Evolutionary conservation across 2,329 filamentous ascomycete species (phyloP).

Genomic region (Ophiostoma perfectum): DNA sequence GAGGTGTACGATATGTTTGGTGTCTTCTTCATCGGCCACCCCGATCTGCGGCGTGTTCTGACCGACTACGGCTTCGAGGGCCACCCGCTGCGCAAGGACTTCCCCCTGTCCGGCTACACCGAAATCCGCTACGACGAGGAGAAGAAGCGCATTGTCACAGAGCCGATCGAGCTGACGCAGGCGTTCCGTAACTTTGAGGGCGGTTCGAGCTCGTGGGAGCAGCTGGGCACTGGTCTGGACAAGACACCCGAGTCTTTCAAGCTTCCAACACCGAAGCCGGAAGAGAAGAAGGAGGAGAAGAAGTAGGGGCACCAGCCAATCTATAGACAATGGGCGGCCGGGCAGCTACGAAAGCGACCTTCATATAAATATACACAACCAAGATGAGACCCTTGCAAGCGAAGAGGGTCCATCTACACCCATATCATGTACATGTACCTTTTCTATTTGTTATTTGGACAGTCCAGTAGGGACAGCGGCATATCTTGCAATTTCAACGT

Average conservation of each 20-base stretch:
- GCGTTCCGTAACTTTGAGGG: conserved; percentile 98
- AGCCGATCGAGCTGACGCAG: conserved; percentile 95
- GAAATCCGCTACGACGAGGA: conserved; percentile 98
- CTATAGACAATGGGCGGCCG: neutral
- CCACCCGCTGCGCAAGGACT: conserved; percentile 95
- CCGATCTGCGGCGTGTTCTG: conserved; percentile 95
- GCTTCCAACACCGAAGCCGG: conserved; percentile 89
- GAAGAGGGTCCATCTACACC: neutral
- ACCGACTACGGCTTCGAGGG: conserved; percentile 99
- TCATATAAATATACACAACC: conserved; percentile 7
- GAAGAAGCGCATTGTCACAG: conserved; percentile 96
- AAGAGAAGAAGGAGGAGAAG: conserved; percentile 89
- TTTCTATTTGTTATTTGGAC: conserved; percentile 14
- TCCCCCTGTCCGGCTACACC: conserved; percentile 95
- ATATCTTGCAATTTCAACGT: conserved; percentile 8
- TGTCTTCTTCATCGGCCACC: conserved; percentile 93
- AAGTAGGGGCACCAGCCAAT: conserved; percentile 42
- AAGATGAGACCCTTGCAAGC: neutral
- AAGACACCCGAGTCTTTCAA: conserved; percentile 84
- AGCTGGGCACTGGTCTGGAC: conserved; percentile 63
- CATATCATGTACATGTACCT: conserved; percentile 18
- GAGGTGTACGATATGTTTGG: conserved; percentile 98
- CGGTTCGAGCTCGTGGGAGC: conserved; percentile 66
- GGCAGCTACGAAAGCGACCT: neutral
- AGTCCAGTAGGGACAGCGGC: conserved; percentile 13